phyloP scores from a whole-genome alignment of 495 filamentous ascomycete genomes.

The Hypoxylon fuscum region DNA sequence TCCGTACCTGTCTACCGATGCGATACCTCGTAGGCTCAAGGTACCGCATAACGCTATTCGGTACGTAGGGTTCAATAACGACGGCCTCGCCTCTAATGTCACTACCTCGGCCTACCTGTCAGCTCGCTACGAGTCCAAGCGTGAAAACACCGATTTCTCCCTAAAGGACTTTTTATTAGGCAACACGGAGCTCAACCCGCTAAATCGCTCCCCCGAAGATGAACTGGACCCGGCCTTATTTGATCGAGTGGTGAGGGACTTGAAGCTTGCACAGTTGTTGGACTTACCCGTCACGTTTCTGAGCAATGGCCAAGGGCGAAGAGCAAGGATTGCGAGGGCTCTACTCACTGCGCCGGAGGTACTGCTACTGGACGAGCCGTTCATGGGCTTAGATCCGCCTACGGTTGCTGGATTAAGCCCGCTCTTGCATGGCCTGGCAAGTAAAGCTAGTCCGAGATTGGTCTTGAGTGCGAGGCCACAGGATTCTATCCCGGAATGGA shows the following conservation, averaged over 20 bases:
- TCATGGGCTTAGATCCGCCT: slow-evolving; percentile 94
- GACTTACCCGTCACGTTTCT: slow-evolving; percentile 85
- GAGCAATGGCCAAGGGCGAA: slow-evolving; percentile 90
- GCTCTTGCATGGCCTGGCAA: slow-evolving; percentile 71
- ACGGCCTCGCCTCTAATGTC: slow-evolving; percentile 54
- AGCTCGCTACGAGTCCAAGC: slow-evolving; percentile 88
- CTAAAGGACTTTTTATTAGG: slow-evolving; percentile 80
- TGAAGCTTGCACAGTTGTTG: slow-evolving; percentile 71
- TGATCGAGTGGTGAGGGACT: slow-evolving; percentile 67
- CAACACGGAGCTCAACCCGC: slow-evolving; percentile 75
- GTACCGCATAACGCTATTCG: slow-evolving; percentile 72
- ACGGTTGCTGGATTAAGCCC: slow-evolving; percentile 73
- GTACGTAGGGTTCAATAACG: slow-evolving; percentile 82
- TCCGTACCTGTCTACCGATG: slow-evolving; percentile 74
- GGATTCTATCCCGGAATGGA: slow-evolving; percentile 88
- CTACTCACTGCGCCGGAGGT: slow-evolving; percentile 81
- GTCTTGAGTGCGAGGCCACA: slow-evolving; percentile 83
- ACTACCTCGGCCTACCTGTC: slow-evolving; percentile 81
- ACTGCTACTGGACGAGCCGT: slow-evolving; percentile 90
- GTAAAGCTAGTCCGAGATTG: slow-evolving; percentile 71
- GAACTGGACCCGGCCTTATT: slow-evolving; percentile 60
- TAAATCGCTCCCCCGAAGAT: slow-evolving; percentile 58
- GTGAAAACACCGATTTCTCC: slow-evolving; percentile 88
- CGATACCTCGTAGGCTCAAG: slow-evolving; percentile 64
- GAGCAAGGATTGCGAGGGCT: slow-evolving; percentile 87